Percentiles rank a stretch among this genome's conserved stretches.
Evolutionary conservation across 768 basidiomycete genomes (phyloP).

Genomic region (Austroboletus eburneus): DNA sequence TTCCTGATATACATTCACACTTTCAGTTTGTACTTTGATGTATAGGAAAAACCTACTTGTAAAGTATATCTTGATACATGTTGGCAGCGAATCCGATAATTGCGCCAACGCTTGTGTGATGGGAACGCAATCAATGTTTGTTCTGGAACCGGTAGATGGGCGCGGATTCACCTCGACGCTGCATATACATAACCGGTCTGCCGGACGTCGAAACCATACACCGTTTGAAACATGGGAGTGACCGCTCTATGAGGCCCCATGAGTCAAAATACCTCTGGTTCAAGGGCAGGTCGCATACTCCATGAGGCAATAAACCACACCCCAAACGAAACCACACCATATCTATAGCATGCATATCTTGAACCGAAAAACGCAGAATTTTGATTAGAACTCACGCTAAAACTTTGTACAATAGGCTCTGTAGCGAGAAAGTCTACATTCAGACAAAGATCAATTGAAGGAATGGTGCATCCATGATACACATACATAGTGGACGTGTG

Average conservation of each 20-base stretch:
- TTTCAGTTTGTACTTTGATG: no score
- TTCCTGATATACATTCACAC: slow-evolving; percentile 26
- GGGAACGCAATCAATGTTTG: background rate
- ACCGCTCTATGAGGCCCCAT: slow-evolving; percentile 40
- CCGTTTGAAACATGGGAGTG: slow-evolving; percentile 46
- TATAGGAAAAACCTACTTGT: slow-evolving; percentile 32
- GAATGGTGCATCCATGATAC: no score
- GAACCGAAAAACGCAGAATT: background rate
- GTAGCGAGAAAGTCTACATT: slow-evolving; percentile 21
- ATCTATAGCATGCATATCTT: slow-evolving; percentile 36
- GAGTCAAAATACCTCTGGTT: background rate
- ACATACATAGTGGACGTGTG: slow-evolving; percentile 66
- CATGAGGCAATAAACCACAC: slow-evolving; percentile 62
- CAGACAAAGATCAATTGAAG: slow-evolving; percentile 1
- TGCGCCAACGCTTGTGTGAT: slow-evolving; percentile 44
- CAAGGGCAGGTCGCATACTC: slow-evolving; percentile 34
- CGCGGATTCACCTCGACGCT: slow-evolving; percentile 42
- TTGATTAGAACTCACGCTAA: slow-evolving; percentile 47
- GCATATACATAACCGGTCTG: slow-evolving; percentile 56
- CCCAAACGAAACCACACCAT: slow-evolving; percentile 73
- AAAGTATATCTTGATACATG: slow-evolving; percentile 47
- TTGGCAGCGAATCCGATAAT: slow-evolving; percentile 42
- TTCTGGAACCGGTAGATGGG: background rate
- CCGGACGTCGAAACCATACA: slow-evolving; percentile 61
- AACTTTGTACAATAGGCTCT: slow-evolving; percentile 70